Evolutionary conservation across 1,284 basidiomycete genomes (phyloP), one percentile per base, ranked within the genome.

Genomic region (Macrocybe sp.): DNA sequence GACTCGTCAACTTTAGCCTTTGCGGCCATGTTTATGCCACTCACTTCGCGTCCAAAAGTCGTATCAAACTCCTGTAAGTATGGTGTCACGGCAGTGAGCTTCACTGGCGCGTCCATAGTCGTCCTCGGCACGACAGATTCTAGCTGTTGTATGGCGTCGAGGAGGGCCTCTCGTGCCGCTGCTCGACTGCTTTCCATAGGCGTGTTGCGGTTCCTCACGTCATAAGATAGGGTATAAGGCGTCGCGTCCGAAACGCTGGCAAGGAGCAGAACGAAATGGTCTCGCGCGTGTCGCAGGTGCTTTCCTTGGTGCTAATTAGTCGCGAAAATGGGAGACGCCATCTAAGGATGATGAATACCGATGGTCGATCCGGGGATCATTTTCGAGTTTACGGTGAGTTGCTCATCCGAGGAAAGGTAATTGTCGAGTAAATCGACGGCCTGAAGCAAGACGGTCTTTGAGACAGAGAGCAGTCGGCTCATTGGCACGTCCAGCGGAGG

Each of bases 341-440:
- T 7, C 9, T 32, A 37, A 48, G 34, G 31, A 30, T 34, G 34
- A 41, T 35, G 45, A n/a, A 16, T 39, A 88, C 88, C 88, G 49
- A 91, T 91, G 5, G 89, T 90, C 8, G 88, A 90, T 11, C 89
- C 89, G 28, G 87, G 85, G 45, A 91, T 74, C 58, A 77, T 82
- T 57, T 79, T 75, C 9, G 87, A 89, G 41, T 75, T 69, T 9
- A 72, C 69, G n/a, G 72, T 76, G 44, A 91, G 74, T 58, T 89
- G 86, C 12, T 78, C 75, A 58, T 90, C 82, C 12, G 78, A 72
- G 5, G 71, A 74, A 45, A 91, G 70, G 51, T 76, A 68, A 39
- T 81, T 75, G 57, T 85, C 76, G 45, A 89, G 64, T 34, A 91
- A 68, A 55, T 86, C 82, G 29, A 90, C 63, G 9, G 83, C 88